Conservation (phyloP, 208 protist genomes). For the Leishmania gerbilli region DNA sequence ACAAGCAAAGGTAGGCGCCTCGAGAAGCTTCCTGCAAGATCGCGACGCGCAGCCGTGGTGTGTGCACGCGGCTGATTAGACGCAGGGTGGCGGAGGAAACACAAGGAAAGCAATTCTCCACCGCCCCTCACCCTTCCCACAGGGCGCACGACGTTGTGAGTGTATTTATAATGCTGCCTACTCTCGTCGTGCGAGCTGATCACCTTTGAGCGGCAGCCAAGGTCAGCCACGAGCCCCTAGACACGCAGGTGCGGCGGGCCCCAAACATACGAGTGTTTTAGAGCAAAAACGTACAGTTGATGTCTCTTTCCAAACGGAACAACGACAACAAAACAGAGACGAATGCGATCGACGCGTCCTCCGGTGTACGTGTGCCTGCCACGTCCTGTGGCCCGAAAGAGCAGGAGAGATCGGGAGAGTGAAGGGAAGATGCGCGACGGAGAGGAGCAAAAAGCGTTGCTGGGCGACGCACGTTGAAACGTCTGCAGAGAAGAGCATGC, state of each 20-base stretch:
- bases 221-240: not conserved
- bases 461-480: not conserved
- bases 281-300: too few relatives aligned
- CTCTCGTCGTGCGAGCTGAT: not conserved
- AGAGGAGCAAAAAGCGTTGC: not conserved
- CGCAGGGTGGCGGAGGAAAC: not conserved
- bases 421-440: not conserved
- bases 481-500: not conserved
- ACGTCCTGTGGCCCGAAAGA: not conserved
- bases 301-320: not conserved
- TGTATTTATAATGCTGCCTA: not conserved
- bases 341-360: not conserved
- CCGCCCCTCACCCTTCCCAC: not conserved
- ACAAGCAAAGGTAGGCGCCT: not conserved
- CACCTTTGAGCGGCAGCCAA: not conserved
- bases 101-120: not conserved
- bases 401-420: not conserved
- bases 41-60: not conserved
- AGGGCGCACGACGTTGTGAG: not conserved
- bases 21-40: not conserved
- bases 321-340: not conserved
- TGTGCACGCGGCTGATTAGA: not conserved
- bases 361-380: not conserved
- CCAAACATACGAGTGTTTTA: not conserved
- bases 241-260: not conserved